Evolutionary conservation across 1,139 yeast species (phyloP), one percentile per base, ranked within the genome.

Genomic region (Suhomyces yuchorum): DNA sequence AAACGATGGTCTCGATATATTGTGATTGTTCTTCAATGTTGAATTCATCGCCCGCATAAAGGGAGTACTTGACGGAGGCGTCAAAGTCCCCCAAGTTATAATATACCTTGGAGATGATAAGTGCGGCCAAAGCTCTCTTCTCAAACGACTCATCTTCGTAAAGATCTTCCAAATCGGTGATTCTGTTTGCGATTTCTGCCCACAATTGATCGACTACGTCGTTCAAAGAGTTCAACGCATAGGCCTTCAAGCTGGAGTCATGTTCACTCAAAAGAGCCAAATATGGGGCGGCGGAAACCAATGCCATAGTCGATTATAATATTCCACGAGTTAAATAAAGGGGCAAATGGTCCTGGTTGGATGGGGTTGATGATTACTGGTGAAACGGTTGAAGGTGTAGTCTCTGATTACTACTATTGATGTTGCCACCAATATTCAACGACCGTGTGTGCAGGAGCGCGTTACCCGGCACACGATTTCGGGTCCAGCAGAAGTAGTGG

Each of bases 181-280:
- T 82, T 63, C 81, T 85, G 68, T 93, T 95, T 52, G 99, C 96
- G 51, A 95, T 88, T 73, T 93, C 99, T 3, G 98, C 92, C 99
- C 99, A 93, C 56, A 90, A 78, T 67, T 89, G 92, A 71, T 91
- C 96, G 48, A 91, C 97, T 49, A 87, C 81, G 34, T 75, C 81
- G 64, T 91, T 88, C 57, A 93, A 81, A 26, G 96, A 85, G 52
- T 84, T 75, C 62, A 93, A 78, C 15, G 99, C 99, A 65, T 90
- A 88, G 32, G 86, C 76, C 67, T 91, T 93, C 57, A 95, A 81
- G 48, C 80, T 71, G 44, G 80, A 71, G 65, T 93, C 97, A 14
- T 84, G 78, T 71, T 95, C 99, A 54, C 84, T 82, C 62, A 93
- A 78, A 57, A 93, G 80, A 40, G 98, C 96, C 70, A 93, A 79